These are phyloP conservation scores for Aphanoascus verrucosus DNA, from an alignment of 2,329 filamentous ascomycete genomes.

Conservation along the genomic window DNA sequence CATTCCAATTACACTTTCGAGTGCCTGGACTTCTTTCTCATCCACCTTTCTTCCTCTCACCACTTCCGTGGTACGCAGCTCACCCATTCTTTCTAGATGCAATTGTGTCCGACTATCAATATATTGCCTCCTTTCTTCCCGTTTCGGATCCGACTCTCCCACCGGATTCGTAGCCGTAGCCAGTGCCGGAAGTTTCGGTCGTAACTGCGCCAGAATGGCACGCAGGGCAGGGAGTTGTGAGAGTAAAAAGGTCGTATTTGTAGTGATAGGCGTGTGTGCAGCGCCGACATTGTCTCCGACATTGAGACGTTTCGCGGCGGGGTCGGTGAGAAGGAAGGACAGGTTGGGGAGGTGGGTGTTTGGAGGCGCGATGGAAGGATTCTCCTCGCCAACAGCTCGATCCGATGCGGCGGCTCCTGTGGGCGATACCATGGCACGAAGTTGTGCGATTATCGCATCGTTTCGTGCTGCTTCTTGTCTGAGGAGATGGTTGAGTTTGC, in stretches of 20 bases:
- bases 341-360: constrained; percentile 30
- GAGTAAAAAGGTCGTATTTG: constrained; percentile 56
- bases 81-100: constrained; percentile 54
- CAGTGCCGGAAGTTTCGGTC: constrained; percentile 50
- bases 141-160: constrained; percentile 43
- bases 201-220: constrained; percentile 55
- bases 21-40: constrained; percentile 31
- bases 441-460: constrained; percentile 54
- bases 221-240: constrained; percentile 74
- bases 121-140: constrained; percentile 65
- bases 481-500: constrained; percentile 60
- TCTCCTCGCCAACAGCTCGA: constrained; percentile 13
- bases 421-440: constrained; percentile 48
- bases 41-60: constrained; percentile 32
- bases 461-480: constrained; percentile 62
- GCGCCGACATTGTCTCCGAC: constrained; percentile 32
- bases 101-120: constrained; percentile 68
- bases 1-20: constrained; percentile 23
- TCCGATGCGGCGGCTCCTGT: constrained; percentile 17
- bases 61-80: constrained; percentile 28
- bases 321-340: constrained; percentile 47
- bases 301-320: constrained; percentile 38
- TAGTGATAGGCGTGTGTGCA: constrained; percentile 33
- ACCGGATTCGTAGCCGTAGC: constrained; percentile 27
- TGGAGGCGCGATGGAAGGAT: constrained; percentile 17